Evolutionary conservation across 2,329 filamentous ascomycete species (phyloP).

Genomic region (Neonectria magnoliae): DNA sequence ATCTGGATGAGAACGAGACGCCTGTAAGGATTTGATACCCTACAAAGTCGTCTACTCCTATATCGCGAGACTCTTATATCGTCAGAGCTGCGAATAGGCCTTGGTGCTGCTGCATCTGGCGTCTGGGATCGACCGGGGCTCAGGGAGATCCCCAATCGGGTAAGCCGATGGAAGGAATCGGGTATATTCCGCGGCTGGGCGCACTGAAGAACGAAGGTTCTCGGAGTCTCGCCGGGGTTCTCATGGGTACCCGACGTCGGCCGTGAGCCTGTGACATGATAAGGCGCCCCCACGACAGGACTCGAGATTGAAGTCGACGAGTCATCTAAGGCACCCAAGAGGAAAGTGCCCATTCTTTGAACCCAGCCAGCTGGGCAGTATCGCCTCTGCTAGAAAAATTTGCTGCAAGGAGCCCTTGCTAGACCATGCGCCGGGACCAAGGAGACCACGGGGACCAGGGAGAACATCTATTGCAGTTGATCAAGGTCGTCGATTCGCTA

Average conservation of each 20-base stretch:
- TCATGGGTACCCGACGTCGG: slow-evolving; percentile 17
- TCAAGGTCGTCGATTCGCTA: slow-evolving; percentile 5
- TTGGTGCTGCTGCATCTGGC: slow-evolving; percentile 14
- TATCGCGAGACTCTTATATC: not conserved
- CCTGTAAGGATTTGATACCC: slow-evolving; percentile 9
- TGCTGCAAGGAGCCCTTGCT: slow-evolving; percentile 27
- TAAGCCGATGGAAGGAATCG: slow-evolving; percentile 26
- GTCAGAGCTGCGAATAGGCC: not conserved
- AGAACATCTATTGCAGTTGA: not conserved
- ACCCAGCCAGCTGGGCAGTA: slow-evolving; percentile 4
- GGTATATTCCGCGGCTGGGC: slow-evolving; percentile 25
- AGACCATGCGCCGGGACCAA: slow-evolving; percentile 20
- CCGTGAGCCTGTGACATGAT: not conserved
- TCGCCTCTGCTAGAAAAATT: slow-evolving; percentile 15
- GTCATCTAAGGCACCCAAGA: slow-evolving; percentile 17
- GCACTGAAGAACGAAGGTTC: slow-evolving; percentile 15
- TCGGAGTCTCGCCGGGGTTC: slow-evolving; percentile 12
- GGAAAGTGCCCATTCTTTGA: slow-evolving; percentile 7
- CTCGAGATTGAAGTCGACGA: slow-evolving; percentile 11
- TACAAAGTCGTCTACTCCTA: slow-evolving; percentile 3
- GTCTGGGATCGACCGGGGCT: slow-evolving; percentile 18
- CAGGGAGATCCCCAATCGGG: slow-evolving; percentile 29
- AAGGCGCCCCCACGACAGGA: slow-evolving; percentile 6
- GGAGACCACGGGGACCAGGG: not conserved
- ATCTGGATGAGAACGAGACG: slow-evolving; percentile 10